Conservation (phyloP, 164 flowering plant genomes). For the Warburgia ugandensis region DNA sequence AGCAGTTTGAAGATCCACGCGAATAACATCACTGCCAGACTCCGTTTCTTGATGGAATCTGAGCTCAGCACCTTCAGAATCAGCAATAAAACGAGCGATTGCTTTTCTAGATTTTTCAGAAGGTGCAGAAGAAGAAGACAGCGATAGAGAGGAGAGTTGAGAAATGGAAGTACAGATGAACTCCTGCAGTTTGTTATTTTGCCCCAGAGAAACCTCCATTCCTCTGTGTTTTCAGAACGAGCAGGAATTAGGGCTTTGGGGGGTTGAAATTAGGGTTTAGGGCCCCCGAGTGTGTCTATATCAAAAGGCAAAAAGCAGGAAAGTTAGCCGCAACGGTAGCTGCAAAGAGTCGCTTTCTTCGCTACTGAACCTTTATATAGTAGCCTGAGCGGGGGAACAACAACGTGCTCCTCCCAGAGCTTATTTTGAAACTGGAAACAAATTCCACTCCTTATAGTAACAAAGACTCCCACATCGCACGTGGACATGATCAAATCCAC, state of each 20-base stretch:
- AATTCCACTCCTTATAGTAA: too few species aligned
- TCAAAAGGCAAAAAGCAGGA: slow-evolving; percentile 4
- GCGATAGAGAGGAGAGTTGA: slow-evolving; percentile 30
- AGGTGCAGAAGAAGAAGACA: slow-evolving; percentile 15
- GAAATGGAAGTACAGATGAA: slow-evolving; percentile 45
- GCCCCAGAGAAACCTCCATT: slow-evolving; percentile 37
- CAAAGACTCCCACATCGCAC: too few species aligned
- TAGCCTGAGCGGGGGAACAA: too few species aligned
- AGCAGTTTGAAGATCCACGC: slow-evolving; percentile 36
- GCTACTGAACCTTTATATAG: not conserved
- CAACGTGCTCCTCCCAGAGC: too few species aligned
- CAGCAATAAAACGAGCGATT: slow-evolving; percentile 42
- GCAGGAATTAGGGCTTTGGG: not conserved
- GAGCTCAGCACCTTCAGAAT: slow-evolving; percentile 36
- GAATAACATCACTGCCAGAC: slow-evolving; percentile 11
- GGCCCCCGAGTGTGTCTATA: not conserved
- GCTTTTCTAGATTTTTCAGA: slow-evolving; percentile 14
- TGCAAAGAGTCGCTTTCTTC: not conserved
- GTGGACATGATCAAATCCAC: too few species aligned
- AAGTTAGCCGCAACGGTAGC: not conserved
- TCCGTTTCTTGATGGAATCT: slow-evolving; percentile 32
- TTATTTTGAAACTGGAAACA: too few species aligned
- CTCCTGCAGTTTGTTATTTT: slow-evolving; percentile 30
- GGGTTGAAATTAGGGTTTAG: slow-evolving; percentile 7
- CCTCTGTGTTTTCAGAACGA: not conserved